Base-by-base conservation (phyloP, 306 rosid species). In the Trifolium pratense region DNA sequence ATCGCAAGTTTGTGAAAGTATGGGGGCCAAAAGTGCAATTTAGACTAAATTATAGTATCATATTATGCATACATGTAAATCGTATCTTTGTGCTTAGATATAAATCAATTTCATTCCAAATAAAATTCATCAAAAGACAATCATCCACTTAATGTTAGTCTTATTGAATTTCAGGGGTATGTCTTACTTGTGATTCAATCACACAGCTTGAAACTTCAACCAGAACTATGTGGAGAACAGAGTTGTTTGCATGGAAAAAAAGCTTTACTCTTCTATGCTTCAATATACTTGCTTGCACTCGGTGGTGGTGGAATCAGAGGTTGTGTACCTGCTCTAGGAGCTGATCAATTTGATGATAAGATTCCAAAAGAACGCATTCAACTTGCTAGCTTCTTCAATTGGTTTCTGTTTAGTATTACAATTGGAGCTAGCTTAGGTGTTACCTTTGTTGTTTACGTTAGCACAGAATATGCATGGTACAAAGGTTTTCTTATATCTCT, bases 241-340 rank as follows among this genome's bases (percentile, higher is more conserved):
- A 84, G 9, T 12, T 86, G 92, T 52, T 79, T 86, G 29, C 82
- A 80, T 56, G 87, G 92, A 14, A 61, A 64, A 32, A 84, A 81
- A 31, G 86, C 90, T 14, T 40, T 74, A 25, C 81, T 82, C 7
- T 75, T 84, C 15, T 86, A 84, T n/a, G 58, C 81, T 64, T 77
- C 88, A 15, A 68, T 88, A 64, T 72, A 80, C 76, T 78, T 88
- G 52, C 17, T 84, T 15, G 92, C 80, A 25, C 87, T 88, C 9
- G 88, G 92, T 60, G 88, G 85, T 64, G 87, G 92, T 57, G 88
- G 88, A 26, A 80, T 86, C 49, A 75, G 88, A 75, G 90, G 88
- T 3, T 81, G 87, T 57, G 80, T 86, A 9, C 90, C 90, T 6
- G 87, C 88, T 6, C 72, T 86, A 17, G 90, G 92, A 31, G 90